Evolutionary conservation across 805 yeast genomes (phyloP), one percentile per base, ranked within the genome.

Genomic region (Tetrapisispora pingtungensis): DNA sequence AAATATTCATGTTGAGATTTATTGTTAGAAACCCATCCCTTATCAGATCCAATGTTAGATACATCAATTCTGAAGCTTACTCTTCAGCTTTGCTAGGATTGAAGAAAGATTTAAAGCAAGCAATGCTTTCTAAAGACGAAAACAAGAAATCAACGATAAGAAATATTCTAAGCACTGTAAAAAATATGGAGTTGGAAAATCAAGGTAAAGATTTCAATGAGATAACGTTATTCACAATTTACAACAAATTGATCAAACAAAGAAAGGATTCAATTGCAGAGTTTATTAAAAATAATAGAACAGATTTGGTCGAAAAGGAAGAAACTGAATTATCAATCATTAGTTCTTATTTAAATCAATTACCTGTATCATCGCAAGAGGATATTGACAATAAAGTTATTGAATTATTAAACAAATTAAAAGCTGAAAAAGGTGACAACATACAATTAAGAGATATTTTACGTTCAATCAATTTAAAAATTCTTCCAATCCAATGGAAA

Each of bases 231-330:
- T 61, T 54, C 37, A 70, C 66, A 28, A 49, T 64, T 2, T 64
- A 68, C 49, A 58, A 66, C 18, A 75, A 73, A 44, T 58, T 76
- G 50, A 62, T 76, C 28, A 62, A 66, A 19, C 78, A 77, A 51
- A 68, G 83, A 48, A 53, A 50, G 24, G 77, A 75, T 46, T 71
- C 81, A 0, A 70, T 71, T 36, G 64, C 58, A 10, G 76, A 76
- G 52, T 80, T 72, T 53, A 40, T 51, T 12, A 59, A 62, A 15
- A 73, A 73, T 42, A 58, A 66, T 10, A 70, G 85, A 50, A 57
- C 53, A 3, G 84, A 80, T 47, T 61, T 79, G 47, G 80, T 71
- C 1, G 72, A 68, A n/a, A 71, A 69, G 43, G 85, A 80, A 59
- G 51, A 57, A 19, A 55, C 59, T 17, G 82, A 79, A 58, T 53